Evolutionary conservation across 139 green algal genomes (phyloP).

Genomic region (Diplosphaera chodatii): DNA sequence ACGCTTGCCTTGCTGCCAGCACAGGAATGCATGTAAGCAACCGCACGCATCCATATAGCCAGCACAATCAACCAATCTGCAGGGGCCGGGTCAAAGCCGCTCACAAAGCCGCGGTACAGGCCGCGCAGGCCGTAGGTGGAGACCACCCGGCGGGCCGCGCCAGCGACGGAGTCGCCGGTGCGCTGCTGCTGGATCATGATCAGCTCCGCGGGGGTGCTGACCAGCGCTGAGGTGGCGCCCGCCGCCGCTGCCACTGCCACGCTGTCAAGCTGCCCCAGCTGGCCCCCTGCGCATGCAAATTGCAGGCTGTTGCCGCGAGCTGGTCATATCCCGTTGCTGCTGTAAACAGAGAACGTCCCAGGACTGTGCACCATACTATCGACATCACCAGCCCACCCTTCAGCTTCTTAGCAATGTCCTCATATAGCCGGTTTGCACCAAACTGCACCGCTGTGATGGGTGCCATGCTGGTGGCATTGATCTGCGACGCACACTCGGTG

Average conservation of each 20-base stretch:
- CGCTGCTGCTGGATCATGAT: constrained; percentile 91
- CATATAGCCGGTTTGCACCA: constrained; percentile 61
- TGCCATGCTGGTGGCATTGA: constrained; percentile 77
- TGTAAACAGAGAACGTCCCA: too few relatives aligned
- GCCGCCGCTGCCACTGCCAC: constrained; percentile 44
- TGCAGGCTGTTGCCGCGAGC: too few relatives aligned
- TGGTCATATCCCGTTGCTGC: too few relatives aligned
- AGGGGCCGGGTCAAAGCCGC: not conserved
- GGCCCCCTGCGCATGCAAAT: not conserved
- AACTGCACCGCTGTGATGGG: constrained; percentile 89
- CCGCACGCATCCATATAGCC: too few relatives aligned
- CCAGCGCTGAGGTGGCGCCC: constrained; percentile 52
- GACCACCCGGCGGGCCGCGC: constrained; percentile 37
- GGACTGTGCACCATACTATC: too few relatives aligned
- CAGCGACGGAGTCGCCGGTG: constrained; percentile 37
- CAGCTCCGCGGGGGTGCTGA: constrained; percentile 73
- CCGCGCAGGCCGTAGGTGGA: constrained; percentile 28
- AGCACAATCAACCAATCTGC: not conserved
- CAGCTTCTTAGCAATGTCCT: not conserved
- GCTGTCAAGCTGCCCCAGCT: constrained; percentile 4
- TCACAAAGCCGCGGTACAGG: constrained; percentile 62
- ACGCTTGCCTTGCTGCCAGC: too few relatives aligned
- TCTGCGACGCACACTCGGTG: constrained; percentile 24
- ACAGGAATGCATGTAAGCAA: too few relatives aligned
- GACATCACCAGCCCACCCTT: not conserved